A percentile compares a stretch with the other conserved stretches of the same genome.
These are phyloP conservation scores for Spergularia bocconei DNA, from an alignment of 148 eudicot genomes.

Conservation along the genomic window DNA sequence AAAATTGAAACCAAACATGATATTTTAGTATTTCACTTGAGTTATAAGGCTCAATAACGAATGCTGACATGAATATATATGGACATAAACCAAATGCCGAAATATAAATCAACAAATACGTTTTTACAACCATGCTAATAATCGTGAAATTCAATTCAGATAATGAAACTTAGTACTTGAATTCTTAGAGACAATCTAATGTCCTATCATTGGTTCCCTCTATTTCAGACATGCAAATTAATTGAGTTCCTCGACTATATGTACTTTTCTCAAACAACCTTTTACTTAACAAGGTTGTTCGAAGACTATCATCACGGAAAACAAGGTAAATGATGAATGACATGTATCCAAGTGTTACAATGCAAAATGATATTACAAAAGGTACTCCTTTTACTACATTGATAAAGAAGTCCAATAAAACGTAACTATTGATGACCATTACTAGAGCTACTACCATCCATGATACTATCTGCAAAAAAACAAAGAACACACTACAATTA, in stretches of 20 bases:
- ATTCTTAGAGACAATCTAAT: not conserved
- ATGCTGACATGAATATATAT: no score
- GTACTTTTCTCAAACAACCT: slow-evolving; percentile 7
- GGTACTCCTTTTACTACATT: slow-evolving; percentile 48
- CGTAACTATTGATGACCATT: slow-evolving; percentile 75
- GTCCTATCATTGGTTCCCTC: not conserved
- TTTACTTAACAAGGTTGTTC: slow-evolving; percentile 28
- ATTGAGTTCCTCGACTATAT: not conserved
- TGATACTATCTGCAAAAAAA: slow-evolving; percentile 45
- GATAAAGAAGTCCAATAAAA: slow-evolving; percentile 63
- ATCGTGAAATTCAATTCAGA: no score
- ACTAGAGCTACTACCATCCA: slow-evolving; percentile 73
- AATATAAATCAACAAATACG: no score
- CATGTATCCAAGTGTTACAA: slow-evolving; percentile 45
- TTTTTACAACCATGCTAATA: no score
- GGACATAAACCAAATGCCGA: no score
- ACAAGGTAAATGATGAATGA: slow-evolving; percentile 65
- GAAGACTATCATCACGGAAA: slow-evolving; percentile 37
- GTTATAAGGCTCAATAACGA: no score
- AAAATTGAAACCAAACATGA: no score
- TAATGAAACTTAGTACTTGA: no score
- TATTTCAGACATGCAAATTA: not conserved
- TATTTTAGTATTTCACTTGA: no score
- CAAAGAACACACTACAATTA: not conserved
- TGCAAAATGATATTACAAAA: slow-evolving; percentile 34